Conservation (phyloP, 305 asterid genomes). For the Vinca major region DNA sequence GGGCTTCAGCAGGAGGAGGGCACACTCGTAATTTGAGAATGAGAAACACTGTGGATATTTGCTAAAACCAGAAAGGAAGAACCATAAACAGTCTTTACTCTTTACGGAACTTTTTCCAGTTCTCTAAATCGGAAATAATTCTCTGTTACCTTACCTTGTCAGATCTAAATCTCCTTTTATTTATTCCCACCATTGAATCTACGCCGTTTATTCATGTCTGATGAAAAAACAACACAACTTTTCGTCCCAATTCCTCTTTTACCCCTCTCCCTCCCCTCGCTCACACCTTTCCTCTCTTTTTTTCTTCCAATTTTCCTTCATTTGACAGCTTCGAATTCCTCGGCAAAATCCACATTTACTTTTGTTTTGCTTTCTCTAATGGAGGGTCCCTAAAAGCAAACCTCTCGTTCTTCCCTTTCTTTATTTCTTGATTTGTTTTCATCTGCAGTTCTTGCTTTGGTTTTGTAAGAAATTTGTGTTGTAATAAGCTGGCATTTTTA, state of each 20-base stretch:
- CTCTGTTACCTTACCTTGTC: slow-evolving; percentile 7
- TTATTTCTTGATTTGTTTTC: slow-evolving; percentile 4
- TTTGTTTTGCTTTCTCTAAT: slow-evolving; percentile 29
- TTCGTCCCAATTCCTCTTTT: slow-evolving; percentile 16
- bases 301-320: slow-evolving; percentile 2
- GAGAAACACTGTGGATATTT: not conserved
- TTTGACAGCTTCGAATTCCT: slow-evolving; percentile 19
- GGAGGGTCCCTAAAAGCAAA: slow-evolving; percentile 53
- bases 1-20: not conserved
- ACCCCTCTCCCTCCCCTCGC: slow-evolving; percentile 30
- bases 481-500: not conserved
- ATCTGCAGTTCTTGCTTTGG: not conserved
- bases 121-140: slow-evolving; percentile 11
- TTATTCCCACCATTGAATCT: slow-evolving; percentile 7
- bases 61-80: slow-evolving; percentile 13
- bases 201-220: slow-evolving; percentile 14
- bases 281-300: no score
- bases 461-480: not conserved
- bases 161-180: not conserved
- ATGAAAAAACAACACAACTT: slow-evolving; percentile 7
- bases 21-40: not conserved
- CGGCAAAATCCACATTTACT: slow-evolving; percentile 11
- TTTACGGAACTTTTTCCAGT: slow-evolving; percentile 2
- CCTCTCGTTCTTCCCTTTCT: slow-evolving; percentile 5
- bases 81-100: slow-evolving; percentile 10